Evolutionary conservation across 768 basidiomycete genomes (phyloP).

Genomic region (Boletus rubroflammeus): DNA sequence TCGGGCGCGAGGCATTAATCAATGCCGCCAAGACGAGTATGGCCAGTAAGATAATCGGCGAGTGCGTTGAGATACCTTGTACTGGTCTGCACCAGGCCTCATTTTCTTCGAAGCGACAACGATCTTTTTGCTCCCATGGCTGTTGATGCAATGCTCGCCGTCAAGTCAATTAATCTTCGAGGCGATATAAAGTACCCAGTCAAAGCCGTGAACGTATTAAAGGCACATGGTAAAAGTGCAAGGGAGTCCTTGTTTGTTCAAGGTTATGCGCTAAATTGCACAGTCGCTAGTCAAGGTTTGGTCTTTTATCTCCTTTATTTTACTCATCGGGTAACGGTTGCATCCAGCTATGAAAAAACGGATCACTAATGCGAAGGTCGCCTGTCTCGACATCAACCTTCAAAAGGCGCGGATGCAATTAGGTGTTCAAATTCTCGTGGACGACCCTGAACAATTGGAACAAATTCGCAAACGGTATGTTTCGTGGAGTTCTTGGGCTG

Average conservation of each 20-base stretch:
- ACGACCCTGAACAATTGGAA: conserved; percentile 94
- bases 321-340: conserved; percentile 1
- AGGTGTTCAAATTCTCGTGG: conserved; percentile 94
- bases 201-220: conserved; percentile 97
- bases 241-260: conserved; percentile 92
- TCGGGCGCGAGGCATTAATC: conserved; percentile 90
- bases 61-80: conserved; percentile 52
- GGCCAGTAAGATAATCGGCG: conserved; percentile 98
- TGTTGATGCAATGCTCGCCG: conserved; percentile 97
- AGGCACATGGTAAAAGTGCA: conserved; percentile 95
- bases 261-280: conserved; percentile 98
- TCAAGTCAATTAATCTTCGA: conserved; percentile 88
- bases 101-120: conserved; percentile 65
- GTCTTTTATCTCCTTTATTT: neutral
- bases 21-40: conserved; percentile 98
- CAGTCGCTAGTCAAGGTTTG: conserved; percentile 96
- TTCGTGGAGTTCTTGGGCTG: neutral
- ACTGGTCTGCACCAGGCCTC: neutral
- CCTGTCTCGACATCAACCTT: conserved; percentile 97
- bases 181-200: conserved; percentile 99
- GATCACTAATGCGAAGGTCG: conserved; percentile 91
- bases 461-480: conserved; percentile 88
- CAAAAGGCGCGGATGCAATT: conserved; percentile 97
- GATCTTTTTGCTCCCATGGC: conserved; percentile 98
- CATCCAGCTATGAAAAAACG: conserved; percentile 92